phyloP scores from a whole-genome alignment of 106 monocot genomes.

The Platanthera guangdongensis region DNA sequence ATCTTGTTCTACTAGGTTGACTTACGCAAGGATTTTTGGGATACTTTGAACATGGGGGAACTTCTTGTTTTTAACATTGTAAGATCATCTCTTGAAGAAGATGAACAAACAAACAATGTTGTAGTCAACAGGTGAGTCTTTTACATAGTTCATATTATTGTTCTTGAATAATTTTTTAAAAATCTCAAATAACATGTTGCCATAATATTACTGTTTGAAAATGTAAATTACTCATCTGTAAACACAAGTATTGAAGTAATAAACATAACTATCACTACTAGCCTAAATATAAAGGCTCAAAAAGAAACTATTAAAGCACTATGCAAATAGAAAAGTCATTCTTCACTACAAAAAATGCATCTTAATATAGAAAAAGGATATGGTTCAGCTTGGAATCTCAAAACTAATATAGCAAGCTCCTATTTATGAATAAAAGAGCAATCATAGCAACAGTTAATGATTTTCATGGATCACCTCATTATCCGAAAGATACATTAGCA shows the following conservation, averaged over 20 bases:
- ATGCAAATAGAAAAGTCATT: background rate
- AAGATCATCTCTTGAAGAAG: background rate
- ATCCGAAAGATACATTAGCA: constrained; percentile 98
- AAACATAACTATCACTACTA: background rate
- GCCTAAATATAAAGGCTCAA: background rate
- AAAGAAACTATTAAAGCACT: background rate
- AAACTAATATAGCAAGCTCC: background rate
- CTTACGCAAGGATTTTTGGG: too few relatives aligned
- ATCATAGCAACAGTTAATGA: background rate
- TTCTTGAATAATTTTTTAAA: background rate
- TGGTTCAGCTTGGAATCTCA: background rate
- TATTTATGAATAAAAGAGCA: background rate
- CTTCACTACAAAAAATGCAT: background rate
- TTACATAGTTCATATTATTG: background rate
- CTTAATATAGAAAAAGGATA: background rate
- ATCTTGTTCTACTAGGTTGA: too few relatives aligned
- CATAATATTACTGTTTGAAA: background rate
- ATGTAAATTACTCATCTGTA: background rate
- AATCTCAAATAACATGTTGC: background rate
- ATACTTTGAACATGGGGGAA: too few relatives aligned
- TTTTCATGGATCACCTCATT: constrained; percentile 51
- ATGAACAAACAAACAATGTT: background rate
- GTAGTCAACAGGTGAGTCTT: background rate
- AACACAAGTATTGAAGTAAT: background rate
- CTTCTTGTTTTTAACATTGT: too few relatives aligned